These are phyloP conservation scores for Mallotus repandus DNA, from an alignment of 441 rosid species.

Conservation along the genomic window DNA sequence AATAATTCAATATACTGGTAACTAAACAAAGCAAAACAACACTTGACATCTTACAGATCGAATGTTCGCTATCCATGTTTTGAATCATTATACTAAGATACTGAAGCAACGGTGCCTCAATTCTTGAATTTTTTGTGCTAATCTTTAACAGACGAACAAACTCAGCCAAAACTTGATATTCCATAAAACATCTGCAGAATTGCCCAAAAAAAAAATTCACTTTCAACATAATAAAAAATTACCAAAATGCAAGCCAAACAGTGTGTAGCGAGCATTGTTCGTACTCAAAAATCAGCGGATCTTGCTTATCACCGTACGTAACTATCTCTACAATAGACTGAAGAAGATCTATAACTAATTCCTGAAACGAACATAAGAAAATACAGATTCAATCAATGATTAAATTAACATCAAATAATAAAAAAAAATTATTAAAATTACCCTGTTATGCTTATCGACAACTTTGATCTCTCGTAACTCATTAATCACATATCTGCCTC, in stretches of 20 bases:
- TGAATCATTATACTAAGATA: constrained; percentile 75
- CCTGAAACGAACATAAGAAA: constrained; percentile 34
- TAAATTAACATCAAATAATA: neutral
- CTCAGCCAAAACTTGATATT: constrained; percentile 66
- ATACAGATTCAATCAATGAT: constrained; percentile 11
- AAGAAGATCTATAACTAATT: constrained; percentile 53
- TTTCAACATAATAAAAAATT: constrained; percentile 8
- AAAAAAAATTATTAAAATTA: constrained; percentile 22
- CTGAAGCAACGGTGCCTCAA: constrained; percentile 65
- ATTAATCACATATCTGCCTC: constrained; percentile 41
- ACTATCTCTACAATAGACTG: constrained; percentile 71
- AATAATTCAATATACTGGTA: neutral
- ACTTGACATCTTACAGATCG: constrained; percentile 50
- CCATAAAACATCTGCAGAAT: constrained; percentile 64
- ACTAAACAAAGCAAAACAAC: neutral
- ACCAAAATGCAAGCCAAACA: neutral
- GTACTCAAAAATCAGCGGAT: constrained; percentile 66
- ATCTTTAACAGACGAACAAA: constrained; percentile 60
- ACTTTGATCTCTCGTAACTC: constrained; percentile 55
- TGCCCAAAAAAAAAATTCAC: neutral
- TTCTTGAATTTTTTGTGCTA: constrained; percentile 45
- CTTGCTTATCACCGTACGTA: constrained; percentile 68
- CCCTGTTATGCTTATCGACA: constrained; percentile 52
- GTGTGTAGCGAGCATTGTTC: constrained; percentile 10
- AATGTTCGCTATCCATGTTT: constrained; percentile 62